These are phyloP conservation scores for Spinacia oleracea DNA, from an alignment of 179 eudicot genomes.

Conservation along the genomic window DNA sequence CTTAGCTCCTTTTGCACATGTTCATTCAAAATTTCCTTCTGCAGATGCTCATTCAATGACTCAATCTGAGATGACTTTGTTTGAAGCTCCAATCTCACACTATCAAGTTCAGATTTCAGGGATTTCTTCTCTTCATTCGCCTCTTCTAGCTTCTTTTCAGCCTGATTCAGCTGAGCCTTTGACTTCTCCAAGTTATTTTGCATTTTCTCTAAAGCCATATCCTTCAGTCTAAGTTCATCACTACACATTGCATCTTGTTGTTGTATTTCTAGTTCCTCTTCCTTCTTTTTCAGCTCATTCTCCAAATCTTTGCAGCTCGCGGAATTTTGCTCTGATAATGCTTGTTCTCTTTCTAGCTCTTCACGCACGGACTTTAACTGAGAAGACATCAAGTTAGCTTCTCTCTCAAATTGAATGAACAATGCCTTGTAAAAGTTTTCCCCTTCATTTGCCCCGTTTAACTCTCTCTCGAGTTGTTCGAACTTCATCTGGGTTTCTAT, in stretches of 20 bases:
- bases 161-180: slow-evolving; percentile 25
- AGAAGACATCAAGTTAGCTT: slow-evolving; percentile 31
- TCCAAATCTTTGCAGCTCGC: slow-evolving; percentile 32
- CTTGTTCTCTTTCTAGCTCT: slow-evolving; percentile 32
- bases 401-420: slow-evolving; percentile 13
- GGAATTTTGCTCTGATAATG: slow-evolving; percentile 24
- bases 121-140: slow-evolving; percentile 46
- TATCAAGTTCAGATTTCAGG: slow-evolving; percentile 42
- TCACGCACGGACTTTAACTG: slow-evolving; percentile 27
- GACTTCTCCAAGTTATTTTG: slow-evolving; percentile 29
- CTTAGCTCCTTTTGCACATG: slow-evolving; percentile 29
- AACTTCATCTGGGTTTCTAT: slow-evolving; percentile 38
- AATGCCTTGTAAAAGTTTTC: slow-evolving; percentile 21
- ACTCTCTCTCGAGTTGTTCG: slow-evolving; percentile 32
- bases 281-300: slow-evolving; percentile 26
- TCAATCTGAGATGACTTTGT: slow-evolving; percentile 40
- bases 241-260: slow-evolving; percentile 14
- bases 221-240: slow-evolving; percentile 29
- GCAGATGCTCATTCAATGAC: slow-evolving; percentile 40
- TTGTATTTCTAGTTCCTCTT: slow-evolving; percentile 26
- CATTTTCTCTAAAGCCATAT: slow-evolving; percentile 26
- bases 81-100: slow-evolving; percentile 44
- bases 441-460: slow-evolving; percentile 30
- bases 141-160: slow-evolving; percentile 28
- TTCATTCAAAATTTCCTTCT: slow-evolving; percentile 35